Base-by-base conservation (phyloP, 2,329 filamentous ascomycete genomes). In the Scedosporium dehoogii region DNA sequence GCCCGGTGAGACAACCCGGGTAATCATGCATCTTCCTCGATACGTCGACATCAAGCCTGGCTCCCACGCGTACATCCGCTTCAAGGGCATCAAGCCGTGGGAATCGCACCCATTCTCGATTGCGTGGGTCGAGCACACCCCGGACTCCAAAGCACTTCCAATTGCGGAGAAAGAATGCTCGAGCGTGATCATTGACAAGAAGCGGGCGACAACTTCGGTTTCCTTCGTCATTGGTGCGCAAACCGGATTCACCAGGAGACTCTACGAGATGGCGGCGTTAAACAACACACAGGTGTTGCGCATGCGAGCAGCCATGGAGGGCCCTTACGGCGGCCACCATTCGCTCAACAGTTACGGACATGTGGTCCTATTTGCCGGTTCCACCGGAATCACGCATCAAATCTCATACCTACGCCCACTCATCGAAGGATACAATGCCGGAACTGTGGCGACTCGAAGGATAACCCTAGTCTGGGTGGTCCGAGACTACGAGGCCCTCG, bases 371-470 rank as follows among this genome's bases (percentile, higher is more conserved):
- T 92, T 97, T 71, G 92, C 93, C 12, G 92, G 92, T 63, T 91
- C 93, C 63, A 92, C 94, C 4, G 94, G 94, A 65, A 97, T 99
- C 75, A 96, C 93, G 1, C 93, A 97, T 73, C 92, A 96, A 72
- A 85, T 97, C 33, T 90, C 92, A 41, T 96, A 96, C 73, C 83
- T 97, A 7, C 87, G 86, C 62, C 88, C 94, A 60, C 79, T 93
- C 4, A 82, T 93, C 63, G 77, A 85, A 61, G 88, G 88, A 3
- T 88, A 83, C 73, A 84, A 85, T 61, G 78, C 84, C 0, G 84
- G 85, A 64, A 92, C 86, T 1, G 86, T 92, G 44, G 92, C 93
- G 4, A 91, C 91, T 3, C 87, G 92, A 60, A 86, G 88, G 48
- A 77, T 97, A 57, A 90, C 88, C 1, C 85, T 97, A 6, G 85